Percentiles rank a stretch among this genome's conserved stretches.
phyloP scores from a whole-genome alignment of 2,329 filamentous ascomycete genomes.

The Fusarium phyllophilum region DNA sequence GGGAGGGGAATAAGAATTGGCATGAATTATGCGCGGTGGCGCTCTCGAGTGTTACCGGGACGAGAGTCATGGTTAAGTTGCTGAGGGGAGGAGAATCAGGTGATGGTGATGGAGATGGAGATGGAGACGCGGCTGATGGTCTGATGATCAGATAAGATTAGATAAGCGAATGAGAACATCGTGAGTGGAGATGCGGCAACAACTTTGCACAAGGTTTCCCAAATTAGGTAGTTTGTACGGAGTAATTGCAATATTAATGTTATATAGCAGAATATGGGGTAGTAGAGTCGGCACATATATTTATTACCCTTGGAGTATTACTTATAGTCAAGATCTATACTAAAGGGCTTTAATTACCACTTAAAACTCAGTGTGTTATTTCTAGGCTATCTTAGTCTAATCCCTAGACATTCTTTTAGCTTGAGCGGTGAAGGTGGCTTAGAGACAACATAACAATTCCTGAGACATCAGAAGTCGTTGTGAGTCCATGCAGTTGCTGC shows the following conservation, averaged over 20 bases:
- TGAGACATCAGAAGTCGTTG: not conserved
- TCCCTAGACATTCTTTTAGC: not conserved
- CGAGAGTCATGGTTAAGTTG: constrained; percentile 15
- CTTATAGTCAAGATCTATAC: not conserved
- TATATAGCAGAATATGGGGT: not conserved
- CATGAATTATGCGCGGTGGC: constrained; percentile 34
- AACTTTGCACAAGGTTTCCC: not conserved
- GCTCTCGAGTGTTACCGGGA: not conserved
- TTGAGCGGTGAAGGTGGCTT: not conserved
- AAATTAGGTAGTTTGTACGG: not conserved
- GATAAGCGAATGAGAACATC: not conserved
- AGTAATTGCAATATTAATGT: not conserved
- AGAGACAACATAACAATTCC: not conserved
- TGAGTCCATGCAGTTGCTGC: not conserved
- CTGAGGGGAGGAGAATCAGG: not conserved
- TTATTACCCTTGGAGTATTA: not conserved
- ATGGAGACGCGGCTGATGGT: not conserved
- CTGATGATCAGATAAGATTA: constrained; percentile 21
- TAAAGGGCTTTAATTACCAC: not conserved
- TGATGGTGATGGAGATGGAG: not conserved
- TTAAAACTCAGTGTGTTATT: not conserved
- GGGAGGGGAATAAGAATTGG: constrained; percentile 25
- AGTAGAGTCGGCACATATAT: not conserved
- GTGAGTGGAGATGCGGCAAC: not conserved
- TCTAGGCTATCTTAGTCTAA: not conserved